Conservation (phyloP, 2,329 filamentous ascomycete species). For the Paecilomyces sp. region DNA sequence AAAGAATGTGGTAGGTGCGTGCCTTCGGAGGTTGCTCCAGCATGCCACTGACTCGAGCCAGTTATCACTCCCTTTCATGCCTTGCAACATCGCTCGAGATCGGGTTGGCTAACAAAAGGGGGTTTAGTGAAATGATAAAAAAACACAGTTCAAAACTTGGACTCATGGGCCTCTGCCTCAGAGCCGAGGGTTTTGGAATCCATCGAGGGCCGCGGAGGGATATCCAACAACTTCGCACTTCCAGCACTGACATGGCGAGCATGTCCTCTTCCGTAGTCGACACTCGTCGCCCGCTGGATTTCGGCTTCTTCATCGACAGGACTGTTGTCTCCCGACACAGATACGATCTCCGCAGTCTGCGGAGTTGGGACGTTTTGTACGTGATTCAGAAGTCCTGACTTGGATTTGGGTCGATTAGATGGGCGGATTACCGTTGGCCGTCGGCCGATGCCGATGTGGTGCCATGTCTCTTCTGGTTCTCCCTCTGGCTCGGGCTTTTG, state of each 20-base stretch:
- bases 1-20: neutral
- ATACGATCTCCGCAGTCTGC: conserved; percentile 18
- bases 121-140: neutral
- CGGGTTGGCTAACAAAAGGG: conserved; percentile 6
- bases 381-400: conserved; percentile 52
- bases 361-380: conserved; percentile 33
- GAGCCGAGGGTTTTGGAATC: conserved; percentile 35
- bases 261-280: conserved; percentile 60
- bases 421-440: conserved; percentile 60
- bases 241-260: conserved; percentile 68
- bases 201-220: conserved; percentile 50
- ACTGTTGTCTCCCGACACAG: conserved; percentile 14
- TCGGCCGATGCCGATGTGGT: conserved; percentile 48
- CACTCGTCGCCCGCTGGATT: conserved; percentile 61
- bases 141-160: neutral
- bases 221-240: conserved; percentile 66
- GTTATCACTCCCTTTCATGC: neutral
- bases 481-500: conserved; percentile 13
- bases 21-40: neutral
- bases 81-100: neutral
- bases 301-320: conserved; percentile 23
- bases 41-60: neutral
- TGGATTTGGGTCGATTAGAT: conserved; percentile 51
- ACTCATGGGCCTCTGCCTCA: neutral
- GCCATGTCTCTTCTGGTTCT: conserved; percentile 37